Base-by-base conservation (phyloP, 2,329 filamentous ascomycete genomes). In the Monosporascus cannonballus region DNA sequence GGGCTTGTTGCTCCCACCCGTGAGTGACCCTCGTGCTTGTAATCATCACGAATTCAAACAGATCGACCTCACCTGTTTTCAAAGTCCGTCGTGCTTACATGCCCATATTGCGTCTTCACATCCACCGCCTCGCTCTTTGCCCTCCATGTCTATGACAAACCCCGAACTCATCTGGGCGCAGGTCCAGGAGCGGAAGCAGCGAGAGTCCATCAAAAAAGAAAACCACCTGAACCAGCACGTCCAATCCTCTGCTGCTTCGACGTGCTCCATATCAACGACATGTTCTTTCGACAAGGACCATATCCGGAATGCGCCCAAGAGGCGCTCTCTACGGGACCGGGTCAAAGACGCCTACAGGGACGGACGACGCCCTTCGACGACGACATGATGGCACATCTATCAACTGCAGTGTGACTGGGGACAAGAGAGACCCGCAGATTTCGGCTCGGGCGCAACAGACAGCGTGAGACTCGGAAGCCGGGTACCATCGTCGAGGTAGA, bases 211-310 rank as follows among this genome's bases (percentile, higher is more conserved):
- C 38, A 25, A 49, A 20, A 25, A 49, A 20, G 48, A 39, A 9
- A 17, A 4, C 30, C 51, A 1, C 47, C 51, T 3, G 38, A 42
- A 41, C 5, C 48, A 4, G 49, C 17, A 52, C 4, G 25, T 54
- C 48, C 48, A 51, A 41, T 41, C 56, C 8, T 57, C 58, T 2
- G 58, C 59, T 3, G 59, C 60, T 44, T 64, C 60, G 4, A 54
- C 58, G 8, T 50, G 56, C 51, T 64, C 60, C 5, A 54, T 56
- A n/a, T 58, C 53, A 15, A 64, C 59, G 6, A 52, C 50, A 6
- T 59, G 56, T 48, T 64, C 60, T 2, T 58, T 58, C 47, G 53
- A 58, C 42, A 63, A 64, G 42, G 61, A 58, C 2, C 47, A 55
- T 18, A 47, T 36, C 47, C 47, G 48, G 17, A n/a, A 14, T 38